Conservation (phyloP, 108 stramenopile genomes). For the Hondaea fermentalgiana region DNA sequence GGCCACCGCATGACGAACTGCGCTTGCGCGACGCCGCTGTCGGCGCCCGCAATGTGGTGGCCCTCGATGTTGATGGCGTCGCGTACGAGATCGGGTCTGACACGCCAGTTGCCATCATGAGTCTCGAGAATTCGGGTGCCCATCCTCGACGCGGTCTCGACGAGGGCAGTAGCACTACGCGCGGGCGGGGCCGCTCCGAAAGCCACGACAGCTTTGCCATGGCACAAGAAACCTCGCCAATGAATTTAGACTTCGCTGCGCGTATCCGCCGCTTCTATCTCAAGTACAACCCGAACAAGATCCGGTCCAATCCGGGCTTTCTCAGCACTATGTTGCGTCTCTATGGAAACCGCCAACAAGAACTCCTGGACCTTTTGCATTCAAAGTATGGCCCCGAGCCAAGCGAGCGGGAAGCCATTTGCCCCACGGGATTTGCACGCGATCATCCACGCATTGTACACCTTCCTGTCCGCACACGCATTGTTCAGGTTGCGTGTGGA, state of each 20-base stretch:
- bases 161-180: not conserved
- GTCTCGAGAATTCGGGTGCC: not conserved
- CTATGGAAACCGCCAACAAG: not conserved
- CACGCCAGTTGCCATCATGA: not conserved
- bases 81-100: not conserved
- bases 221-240: not conserved
- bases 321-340: not conserved
- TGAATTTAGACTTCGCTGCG: not conserved
- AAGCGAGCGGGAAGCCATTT: not conserved
- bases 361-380: not conserved
- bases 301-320: constrained; percentile 3
- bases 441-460: not conserved
- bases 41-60: not conserved
- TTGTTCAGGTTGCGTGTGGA: not conserved
- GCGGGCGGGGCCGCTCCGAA: not conserved
- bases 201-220: not conserved
- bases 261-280: not conserved
- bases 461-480: not conserved
- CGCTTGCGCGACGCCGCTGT: not conserved
- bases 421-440: not conserved
- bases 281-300: constrained; percentile 13
- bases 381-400: constrained; percentile 11
- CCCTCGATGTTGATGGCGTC: not conserved
- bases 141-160: not conserved
- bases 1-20: not conserved